Conservation (phyloP, 768 basidiomycete species). For the Mycena vulgaris region DNA sequence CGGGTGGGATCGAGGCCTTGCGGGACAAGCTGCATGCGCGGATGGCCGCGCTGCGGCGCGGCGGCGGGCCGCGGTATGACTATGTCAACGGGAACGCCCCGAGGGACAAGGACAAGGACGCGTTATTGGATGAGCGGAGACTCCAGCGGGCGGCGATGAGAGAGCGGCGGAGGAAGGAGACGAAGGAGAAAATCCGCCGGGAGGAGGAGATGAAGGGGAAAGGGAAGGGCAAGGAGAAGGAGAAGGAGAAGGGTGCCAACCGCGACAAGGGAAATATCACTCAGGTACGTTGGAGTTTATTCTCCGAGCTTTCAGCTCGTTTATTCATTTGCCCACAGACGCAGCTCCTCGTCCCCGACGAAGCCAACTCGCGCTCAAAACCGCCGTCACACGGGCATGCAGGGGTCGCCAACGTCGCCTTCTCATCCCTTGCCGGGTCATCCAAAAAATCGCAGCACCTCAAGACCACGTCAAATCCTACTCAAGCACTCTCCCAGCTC, state of each 20-base stretch:
- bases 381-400: slow-evolving; percentile 49
- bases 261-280: slow-evolving; percentile 60
- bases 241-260: slow-evolving; percentile 52
- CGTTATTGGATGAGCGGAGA: slow-evolving; percentile 85
- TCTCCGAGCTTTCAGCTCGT: not conserved
- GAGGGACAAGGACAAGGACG: slow-evolving; percentile 77
- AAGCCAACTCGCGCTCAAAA: slow-evolving; percentile 46
- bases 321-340: slow-evolving; percentile 57
- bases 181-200: slow-evolving; percentile 82
- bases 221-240: slow-evolving; percentile 61
- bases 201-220: slow-evolving; percentile 73
- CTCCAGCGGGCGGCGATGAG: slow-evolving; percentile 85
- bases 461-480: slow-evolving; percentile 84
- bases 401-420: slow-evolving; percentile 76
- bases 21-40: slow-evolving; percentile 83
- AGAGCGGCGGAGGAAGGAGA: slow-evolving; percentile 88
- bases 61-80: slow-evolving; percentile 48
- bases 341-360: slow-evolving; percentile 81
- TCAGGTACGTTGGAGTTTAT: slow-evolving; percentile 62
- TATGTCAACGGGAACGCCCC: slow-evolving; percentile 50
- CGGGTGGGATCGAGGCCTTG: slow-evolving; percentile 74
- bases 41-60: slow-evolving; percentile 77
- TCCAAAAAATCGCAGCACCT: slow-evolving; percentile 68
- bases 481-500: slow-evolving; percentile 89
- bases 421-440: slow-evolving; percentile 72